Conservation (phyloP, 257 asterid genomes). For the Striga asiatica region DNA sequence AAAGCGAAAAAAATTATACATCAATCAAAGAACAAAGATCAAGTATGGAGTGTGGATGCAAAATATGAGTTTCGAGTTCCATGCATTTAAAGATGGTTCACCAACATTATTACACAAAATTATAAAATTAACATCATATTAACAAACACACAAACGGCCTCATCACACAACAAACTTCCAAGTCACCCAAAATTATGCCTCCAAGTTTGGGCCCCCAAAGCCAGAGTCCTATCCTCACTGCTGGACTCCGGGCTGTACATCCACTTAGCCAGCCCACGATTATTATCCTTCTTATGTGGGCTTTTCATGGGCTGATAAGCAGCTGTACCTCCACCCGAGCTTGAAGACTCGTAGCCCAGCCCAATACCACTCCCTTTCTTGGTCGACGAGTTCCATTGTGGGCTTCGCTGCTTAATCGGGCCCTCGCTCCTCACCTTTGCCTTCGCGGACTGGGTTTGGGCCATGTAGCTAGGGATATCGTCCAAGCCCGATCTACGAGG, state of each 20-base stretch:
- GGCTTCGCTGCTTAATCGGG: conserved; percentile 29
- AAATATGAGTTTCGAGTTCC: no score
- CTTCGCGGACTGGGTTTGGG: conserved; percentile 77
- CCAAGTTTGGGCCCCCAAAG: conserved; percentile 31
- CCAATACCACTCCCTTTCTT: conserved; percentile 31
- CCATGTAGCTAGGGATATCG: conserved; percentile 68
- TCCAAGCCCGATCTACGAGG: conserved; percentile 16
- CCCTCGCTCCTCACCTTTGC: conserved; percentile 60
- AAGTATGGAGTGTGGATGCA: no score
- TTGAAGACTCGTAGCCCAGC: conserved; percentile 37
- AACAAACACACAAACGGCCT: conserved; percentile 7
- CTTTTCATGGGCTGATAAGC: conserved; percentile 48
- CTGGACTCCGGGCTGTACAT: conserved; percentile 63
- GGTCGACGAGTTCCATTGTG: conserved; percentile 49
- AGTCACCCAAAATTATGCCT: conserved; percentile 38
- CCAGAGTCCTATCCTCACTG: conserved; percentile 50
- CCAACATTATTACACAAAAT: conserved; percentile 17
- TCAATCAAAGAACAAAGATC: no score
- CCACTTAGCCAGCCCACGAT: conserved; percentile 36
- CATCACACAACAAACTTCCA: not conserved
- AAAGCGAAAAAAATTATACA: no score
- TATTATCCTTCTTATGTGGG: conserved; percentile 43
- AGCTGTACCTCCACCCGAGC: conserved; percentile 44
- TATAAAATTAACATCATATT: conserved; percentile 11
- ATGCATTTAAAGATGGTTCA: conserved; percentile 12